Evolutionary conservation across 257 asterid species (phyloP).

Genomic region (Striga asiatica): DNA sequence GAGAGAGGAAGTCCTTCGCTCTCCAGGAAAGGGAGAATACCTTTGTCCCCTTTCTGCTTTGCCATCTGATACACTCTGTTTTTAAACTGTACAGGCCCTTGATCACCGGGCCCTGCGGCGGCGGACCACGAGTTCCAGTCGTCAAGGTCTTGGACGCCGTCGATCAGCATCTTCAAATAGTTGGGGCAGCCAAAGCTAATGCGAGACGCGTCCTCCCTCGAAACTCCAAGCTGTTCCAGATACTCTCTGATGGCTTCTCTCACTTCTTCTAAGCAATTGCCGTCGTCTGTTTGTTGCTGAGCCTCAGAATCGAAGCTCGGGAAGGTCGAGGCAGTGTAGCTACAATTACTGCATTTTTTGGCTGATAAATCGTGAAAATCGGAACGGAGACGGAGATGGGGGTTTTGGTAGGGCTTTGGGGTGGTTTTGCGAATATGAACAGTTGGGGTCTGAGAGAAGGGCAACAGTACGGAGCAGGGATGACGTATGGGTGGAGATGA

Average conservation of each 20-base stretch:
- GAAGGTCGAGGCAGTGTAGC: slow-evolving; percentile 6
- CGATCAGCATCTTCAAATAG: slow-evolving; percentile 51
- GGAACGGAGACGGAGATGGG: slow-evolving; percentile 10
- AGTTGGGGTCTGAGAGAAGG: slow-evolving; percentile 3
- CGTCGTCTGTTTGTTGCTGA: slow-evolving; percentile 8
- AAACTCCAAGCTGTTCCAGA: slow-evolving; percentile 43
- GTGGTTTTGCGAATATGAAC: slow-evolving; percentile 16
- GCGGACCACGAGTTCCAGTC: slow-evolving; percentile 50
- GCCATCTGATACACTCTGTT: slow-evolving; percentile 54
- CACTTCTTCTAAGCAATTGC: slow-evolving; percentile 28
- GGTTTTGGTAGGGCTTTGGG: slow-evolving; percentile 29
- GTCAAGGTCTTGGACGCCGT: slow-evolving; percentile 70
- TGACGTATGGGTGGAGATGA: background rate
- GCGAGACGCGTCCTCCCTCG: slow-evolving; percentile 44
- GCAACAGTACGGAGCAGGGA: slow-evolving; percentile 2
- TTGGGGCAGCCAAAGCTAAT: slow-evolving; percentile 52
- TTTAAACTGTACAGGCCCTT: slow-evolving; percentile 27
- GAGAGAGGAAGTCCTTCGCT: slow-evolving; percentile 73
- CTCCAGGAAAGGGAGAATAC: slow-evolving; percentile 73
- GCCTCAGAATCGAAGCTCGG: slow-evolving; percentile 15
- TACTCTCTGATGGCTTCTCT: slow-evolving; percentile 56
- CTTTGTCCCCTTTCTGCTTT: slow-evolving; percentile 73
- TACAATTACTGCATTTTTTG: background rate
- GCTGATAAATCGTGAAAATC: slow-evolving; percentile 12
- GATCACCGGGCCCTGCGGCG: slow-evolving; percentile 10